Conservation (phyloP, 2,329 filamentous ascomycete genomes). For the Cladophialophora chaetospira region DNA sequence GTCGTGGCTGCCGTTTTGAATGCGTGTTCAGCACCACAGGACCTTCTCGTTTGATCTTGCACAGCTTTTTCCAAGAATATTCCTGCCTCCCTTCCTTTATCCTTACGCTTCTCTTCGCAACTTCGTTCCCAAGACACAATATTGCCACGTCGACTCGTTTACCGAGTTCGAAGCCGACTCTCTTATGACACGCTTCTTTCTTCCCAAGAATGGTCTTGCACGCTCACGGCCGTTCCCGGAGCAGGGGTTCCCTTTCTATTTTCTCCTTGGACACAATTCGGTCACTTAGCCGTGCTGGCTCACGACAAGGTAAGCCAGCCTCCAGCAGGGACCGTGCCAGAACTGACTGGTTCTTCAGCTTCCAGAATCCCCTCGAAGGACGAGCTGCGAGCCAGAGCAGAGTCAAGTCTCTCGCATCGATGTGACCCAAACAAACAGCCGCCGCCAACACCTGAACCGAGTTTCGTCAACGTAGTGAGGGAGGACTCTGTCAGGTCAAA, state of each 20-base stretch:
- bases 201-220: conserved; percentile 21
- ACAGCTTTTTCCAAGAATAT: too few species aligned
- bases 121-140: not conserved
- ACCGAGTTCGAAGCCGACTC: not conserved
- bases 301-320: conserved; percentile 26
- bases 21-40: not conserved
- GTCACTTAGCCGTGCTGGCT: conserved; percentile 26
- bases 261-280: conserved; percentile 29
- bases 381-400: conserved; percentile 20
- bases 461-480: not conserved
- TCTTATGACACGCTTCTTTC: not conserved
- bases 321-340: not conserved
- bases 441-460: conserved; percentile 18
- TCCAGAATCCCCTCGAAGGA: conserved; percentile 24
- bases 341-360: conserved; percentile 16
- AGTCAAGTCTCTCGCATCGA: conserved; percentile 27
- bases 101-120: not conserved
- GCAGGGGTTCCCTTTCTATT: conserved; percentile 29
- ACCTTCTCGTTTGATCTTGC: not conserved
- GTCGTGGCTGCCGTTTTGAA: too few species aligned
- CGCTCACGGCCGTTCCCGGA: conserved; percentile 22
- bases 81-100: too few species aligned
- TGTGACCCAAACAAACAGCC: conserved; percentile 30
- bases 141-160: not conserved
- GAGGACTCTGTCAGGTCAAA: not conserved